A percentile compares a stretch with the other conserved stretches of the same genome.
These are phyloP conservation scores for Colletotrichum scovillei DNA, from an alignment of 2,329 filamentous ascomycete species.

Conservation along the genomic window DNA sequence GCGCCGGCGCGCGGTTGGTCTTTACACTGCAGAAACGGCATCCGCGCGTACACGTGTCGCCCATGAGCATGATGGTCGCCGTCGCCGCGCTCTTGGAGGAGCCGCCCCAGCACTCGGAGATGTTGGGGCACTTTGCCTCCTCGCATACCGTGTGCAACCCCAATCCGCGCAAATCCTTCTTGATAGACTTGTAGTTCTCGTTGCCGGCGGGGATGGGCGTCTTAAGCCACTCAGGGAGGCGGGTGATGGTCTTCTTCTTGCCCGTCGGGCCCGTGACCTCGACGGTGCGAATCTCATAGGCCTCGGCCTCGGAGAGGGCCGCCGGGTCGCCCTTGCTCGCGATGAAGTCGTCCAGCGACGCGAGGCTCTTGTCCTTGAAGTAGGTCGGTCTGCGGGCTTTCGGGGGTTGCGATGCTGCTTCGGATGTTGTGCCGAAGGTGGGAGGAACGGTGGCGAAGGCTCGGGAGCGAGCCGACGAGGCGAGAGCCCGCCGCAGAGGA, in stretches of 20 bases:
- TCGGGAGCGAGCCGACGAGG: slow-evolving; percentile 46
- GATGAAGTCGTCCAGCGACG: slow-evolving; percentile 70
- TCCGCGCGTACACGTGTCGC: slow-evolving; percentile 95
- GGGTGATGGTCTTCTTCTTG: slow-evolving; percentile 73
- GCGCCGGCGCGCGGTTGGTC: slow-evolving; percentile 79
- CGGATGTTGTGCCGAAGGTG: slow-evolving; percentile 39
- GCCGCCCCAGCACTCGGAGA: slow-evolving; percentile 98
- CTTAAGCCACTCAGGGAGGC: slow-evolving; percentile 94
- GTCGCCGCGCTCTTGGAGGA: slow-evolving; percentile 89
- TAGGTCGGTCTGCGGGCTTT: slow-evolving; percentile 59
- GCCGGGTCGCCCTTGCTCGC: slow-evolving; percentile 42
- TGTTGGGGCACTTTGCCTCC: slow-evolving; percentile 96
- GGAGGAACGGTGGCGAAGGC: slow-evolving; percentile 60
- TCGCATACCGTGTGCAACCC: slow-evolving; percentile 97
- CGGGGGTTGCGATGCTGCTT: slow-evolving; percentile 37
- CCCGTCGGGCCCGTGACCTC: slow-evolving; percentile 70
- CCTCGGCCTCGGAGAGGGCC: slow-evolving; percentile 59
- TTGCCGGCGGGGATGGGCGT: slow-evolving; percentile 89
- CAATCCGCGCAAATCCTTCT: slow-evolving; percentile 89
- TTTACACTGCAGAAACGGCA: slow-evolving; percentile 98
- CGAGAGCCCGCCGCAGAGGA: slow-evolving; percentile 55
- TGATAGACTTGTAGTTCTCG: slow-evolving; percentile 92
- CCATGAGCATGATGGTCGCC: slow-evolving; percentile 99
- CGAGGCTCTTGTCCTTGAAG: slow-evolving; percentile 69
- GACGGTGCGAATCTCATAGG: slow-evolving; percentile 70